Percentiles rank a stretch among this genome's conserved stretches.
These are phyloP conservation scores for Wickerhamiella allomyrinae DNA, from an alignment of 805 yeast species.

Conservation along the genomic window DNA sequence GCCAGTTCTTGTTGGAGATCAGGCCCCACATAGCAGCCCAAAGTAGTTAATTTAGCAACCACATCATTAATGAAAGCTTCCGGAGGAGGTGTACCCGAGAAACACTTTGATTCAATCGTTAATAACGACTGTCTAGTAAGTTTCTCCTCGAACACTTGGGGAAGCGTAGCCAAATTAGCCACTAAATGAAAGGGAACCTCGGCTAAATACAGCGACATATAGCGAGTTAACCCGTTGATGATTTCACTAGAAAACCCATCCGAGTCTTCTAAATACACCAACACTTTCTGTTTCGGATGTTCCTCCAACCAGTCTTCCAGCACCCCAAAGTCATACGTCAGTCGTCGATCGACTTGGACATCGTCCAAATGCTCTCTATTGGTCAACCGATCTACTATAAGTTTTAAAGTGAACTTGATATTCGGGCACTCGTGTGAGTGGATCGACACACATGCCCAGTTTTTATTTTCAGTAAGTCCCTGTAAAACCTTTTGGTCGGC, in stretches of 20 bases:
- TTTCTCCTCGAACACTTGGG: constrained; percentile 24
- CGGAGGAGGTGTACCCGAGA: constrained; percentile 6
- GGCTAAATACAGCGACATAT: constrained; percentile 23
- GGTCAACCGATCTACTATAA: constrained; percentile 23
- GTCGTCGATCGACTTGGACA: constrained; percentile 20
- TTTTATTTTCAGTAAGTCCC: constrained; percentile 9
- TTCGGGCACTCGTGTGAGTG: constrained; percentile 26
- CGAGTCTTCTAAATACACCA: constrained; percentile 27
- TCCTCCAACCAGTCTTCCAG: constrained; percentile 23
- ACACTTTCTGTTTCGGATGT: constrained; percentile 8
- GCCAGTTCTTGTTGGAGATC: constrained; percentile 4
- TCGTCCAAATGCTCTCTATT: constrained; percentile 12
- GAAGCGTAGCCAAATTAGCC: constrained; percentile 25
- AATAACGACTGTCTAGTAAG: constrained; percentile 20
- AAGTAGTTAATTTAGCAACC: constrained; percentile 1
- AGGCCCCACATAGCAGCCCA: neutral
- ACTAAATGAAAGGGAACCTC: constrained; percentile 24
- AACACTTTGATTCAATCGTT: constrained; percentile 9
- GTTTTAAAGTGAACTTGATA: constrained; percentile 22
- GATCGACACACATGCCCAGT: constrained; percentile 17
- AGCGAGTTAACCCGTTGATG: constrained; percentile 20
- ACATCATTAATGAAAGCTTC: constrained; percentile 8
- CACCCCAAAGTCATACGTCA: constrained; percentile 27
- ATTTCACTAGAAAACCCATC: constrained; percentile 25
- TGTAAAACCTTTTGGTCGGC: constrained; percentile 14